Percentiles rank a stretch among this genome's conserved stretches.
These are phyloP conservation scores for Pythium oligandrum DNA, from an alignment of 352 stramenopile species.

Conservation along the genomic window DNA sequence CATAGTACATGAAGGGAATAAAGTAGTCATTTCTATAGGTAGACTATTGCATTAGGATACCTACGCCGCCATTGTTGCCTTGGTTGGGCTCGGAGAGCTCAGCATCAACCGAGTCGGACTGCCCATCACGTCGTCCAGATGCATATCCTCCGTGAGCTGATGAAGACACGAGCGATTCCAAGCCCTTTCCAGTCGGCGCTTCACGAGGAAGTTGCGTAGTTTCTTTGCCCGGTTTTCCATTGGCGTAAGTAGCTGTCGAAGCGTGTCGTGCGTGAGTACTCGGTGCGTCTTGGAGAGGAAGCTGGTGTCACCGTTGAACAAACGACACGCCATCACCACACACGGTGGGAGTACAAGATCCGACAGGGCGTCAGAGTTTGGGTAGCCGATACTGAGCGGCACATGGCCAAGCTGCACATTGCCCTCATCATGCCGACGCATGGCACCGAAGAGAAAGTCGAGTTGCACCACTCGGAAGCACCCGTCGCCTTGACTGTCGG, in stretches of 20 bases:
- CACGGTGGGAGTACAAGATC: not conserved
- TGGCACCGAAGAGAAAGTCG: not conserved
- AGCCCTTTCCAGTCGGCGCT: conserved; percentile 4
- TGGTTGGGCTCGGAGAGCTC: too few relatives aligned
- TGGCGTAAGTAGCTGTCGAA: conserved; percentile 4
- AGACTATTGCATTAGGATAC: too few relatives aligned
- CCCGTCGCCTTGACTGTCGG: too few relatives aligned
- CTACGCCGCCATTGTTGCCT: too few relatives aligned
- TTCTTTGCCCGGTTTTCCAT: conserved; percentile 5
- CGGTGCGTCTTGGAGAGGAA: conserved; percentile 7
- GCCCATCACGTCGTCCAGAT: not conserved
- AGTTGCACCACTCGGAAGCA: not conserved
- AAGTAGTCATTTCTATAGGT: too few relatives aligned
- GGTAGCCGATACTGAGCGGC: not conserved
- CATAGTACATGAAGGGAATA: too few relatives aligned
- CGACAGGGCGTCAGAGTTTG: not conserved
- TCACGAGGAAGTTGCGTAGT: conserved; percentile 6
- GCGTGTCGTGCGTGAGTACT: not conserved
- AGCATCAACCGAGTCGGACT: too few relatives aligned
- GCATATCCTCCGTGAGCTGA: conserved; percentile 10
- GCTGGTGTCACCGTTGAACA: conserved; percentile 18
- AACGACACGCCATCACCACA: conserved; percentile 1
- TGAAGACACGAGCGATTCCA: conserved; percentile 14
- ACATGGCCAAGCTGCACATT: not conserved
- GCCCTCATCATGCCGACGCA: not conserved